These are phyloP conservation scores for Pseudopithomyces chartarum DNA, from an alignment of 2,329 filamentous ascomycete species.

Conservation along the genomic window DNA sequence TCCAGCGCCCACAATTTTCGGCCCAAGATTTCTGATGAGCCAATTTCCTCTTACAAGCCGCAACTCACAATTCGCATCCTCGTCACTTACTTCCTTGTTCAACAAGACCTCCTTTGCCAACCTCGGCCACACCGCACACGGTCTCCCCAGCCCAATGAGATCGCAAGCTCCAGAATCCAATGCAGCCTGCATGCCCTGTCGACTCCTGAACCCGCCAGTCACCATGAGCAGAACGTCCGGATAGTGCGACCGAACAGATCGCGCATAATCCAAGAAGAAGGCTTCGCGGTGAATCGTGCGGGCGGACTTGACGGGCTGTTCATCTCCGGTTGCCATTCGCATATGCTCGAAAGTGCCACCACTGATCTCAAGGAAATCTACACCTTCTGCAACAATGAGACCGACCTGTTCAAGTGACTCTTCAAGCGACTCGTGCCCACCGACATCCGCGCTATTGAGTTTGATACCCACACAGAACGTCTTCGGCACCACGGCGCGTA, in stretches of 20 bases:
- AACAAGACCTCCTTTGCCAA: conserved; percentile 15
- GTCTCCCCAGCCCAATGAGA: conserved; percentile 20
- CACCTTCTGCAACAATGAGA: conserved; percentile 53
- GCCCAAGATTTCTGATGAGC: conserved; percentile 7
- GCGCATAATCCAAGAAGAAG: conserved; percentile 69
- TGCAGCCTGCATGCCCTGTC: conserved; percentile 60
- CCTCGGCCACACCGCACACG: conserved; percentile 15
- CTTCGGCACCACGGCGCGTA: conserved; percentile 48
- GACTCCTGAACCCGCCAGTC: conserved; percentile 62
- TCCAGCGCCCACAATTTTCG: neutral
- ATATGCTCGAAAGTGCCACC: conserved; percentile 56
- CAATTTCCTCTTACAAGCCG: conserved; percentile 8
- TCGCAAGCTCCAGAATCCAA: conserved; percentile 46
- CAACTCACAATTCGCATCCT: conserved; percentile 8
- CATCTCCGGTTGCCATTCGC: conserved; percentile 12
- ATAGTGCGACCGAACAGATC: conserved; percentile 51
- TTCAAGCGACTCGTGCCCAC: conserved; percentile 46
- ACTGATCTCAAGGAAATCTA: conserved; percentile 72
- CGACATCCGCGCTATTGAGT: conserved; percentile 55
- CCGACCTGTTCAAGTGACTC: conserved; percentile 64
- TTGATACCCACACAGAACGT: conserved; percentile 56
- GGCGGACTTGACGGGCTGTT: neutral
- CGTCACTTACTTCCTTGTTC: conserved; percentile 11
- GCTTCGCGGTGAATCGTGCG: conserved; percentile 64
- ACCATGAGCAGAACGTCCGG: conserved; percentile 54